Conservation (phyloP, 2,329 filamentous ascomycete species). For the Cladosporium sp. region DNA sequence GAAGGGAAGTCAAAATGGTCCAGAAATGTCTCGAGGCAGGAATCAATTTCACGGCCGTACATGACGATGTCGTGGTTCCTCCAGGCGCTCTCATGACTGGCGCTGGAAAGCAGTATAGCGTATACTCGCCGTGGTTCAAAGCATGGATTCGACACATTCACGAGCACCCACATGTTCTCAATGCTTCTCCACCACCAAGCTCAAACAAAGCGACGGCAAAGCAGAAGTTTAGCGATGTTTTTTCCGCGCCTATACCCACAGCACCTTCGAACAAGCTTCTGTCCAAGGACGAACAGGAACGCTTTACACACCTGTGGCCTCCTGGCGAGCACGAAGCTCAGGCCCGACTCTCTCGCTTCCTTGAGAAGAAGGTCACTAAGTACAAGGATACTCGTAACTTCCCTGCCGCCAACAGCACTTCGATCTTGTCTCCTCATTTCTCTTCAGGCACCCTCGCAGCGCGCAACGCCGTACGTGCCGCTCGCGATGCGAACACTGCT, state of each 20-base stretch:
- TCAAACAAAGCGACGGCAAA: conserved; percentile 51
- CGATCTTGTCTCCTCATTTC: conserved; percentile 67
- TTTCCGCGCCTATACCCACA: conserved; percentile 57
- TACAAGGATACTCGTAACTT: conserved; percentile 66
- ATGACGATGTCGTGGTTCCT: conserved; percentile 78
- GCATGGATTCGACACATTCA: conserved; percentile 72
- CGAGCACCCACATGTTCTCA: conserved; percentile 62
- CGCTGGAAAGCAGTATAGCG: conserved; percentile 72
- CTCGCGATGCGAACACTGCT: conserved; percentile 59
- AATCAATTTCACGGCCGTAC: conserved; percentile 66
- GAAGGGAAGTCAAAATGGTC: conserved; percentile 68
- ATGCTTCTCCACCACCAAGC: conserved; percentile 55
- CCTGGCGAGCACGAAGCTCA: conserved; percentile 70
- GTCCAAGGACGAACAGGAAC: conserved; percentile 53
- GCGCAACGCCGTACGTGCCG: conserved; percentile 61
- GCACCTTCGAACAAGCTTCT: conserved; percentile 62
- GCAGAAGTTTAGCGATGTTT: conserved; percentile 52
- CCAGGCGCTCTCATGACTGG: conserved; percentile 66
- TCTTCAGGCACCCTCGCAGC: conserved; percentile 65
- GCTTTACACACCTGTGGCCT: conserved; percentile 62
- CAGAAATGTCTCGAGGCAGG: conserved; percentile 57
- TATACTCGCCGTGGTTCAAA: conserved; percentile 79
- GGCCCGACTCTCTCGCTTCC: conserved; percentile 61
- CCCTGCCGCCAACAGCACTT: conserved; percentile 60
- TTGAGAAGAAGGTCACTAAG: conserved; percentile 56